These are phyloP conservation scores for Laburnicola sp. DNA, from an alignment of 2,329 filamentous ascomycete genomes.

Conservation along the genomic window DNA sequence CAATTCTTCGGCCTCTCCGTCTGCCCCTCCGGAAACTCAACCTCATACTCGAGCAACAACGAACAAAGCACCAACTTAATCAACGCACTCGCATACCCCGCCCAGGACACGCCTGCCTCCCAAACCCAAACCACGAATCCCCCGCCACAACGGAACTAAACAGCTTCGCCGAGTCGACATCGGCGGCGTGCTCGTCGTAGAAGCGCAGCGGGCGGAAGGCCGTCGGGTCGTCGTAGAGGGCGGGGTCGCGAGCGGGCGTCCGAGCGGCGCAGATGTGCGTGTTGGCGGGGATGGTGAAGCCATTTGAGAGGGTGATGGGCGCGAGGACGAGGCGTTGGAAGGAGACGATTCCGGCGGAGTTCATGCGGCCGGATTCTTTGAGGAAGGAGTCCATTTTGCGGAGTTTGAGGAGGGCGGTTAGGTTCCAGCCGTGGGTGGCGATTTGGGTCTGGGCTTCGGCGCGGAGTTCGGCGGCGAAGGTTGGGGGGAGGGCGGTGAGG, in stretches of 20 bases:
- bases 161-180: neutral
- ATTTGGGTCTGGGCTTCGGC: constrained; percentile 5
- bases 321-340: constrained; percentile 10
- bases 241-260: constrained; percentile 12
- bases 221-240: neutral
- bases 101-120: constrained; percentile 20
- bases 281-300: constrained; percentile 16
- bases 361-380: constrained; percentile 19
- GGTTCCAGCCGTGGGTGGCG: constrained; percentile 6
- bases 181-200: constrained; percentile 9
- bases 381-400: constrained; percentile 23
- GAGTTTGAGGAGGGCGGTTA: constrained; percentile 10
- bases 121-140: constrained; percentile 16
- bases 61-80: constrained; percentile 21
- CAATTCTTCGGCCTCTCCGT: constrained; percentile 1
- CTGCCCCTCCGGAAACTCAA: constrained; percentile 12
- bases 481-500: constrained; percentile 12
- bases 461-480: constrained; percentile 11
- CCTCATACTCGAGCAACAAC: constrained; percentile 18
- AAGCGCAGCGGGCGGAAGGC: constrained; percentile 5
- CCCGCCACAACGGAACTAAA: neutral
- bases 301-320: constrained; percentile 17
- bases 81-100: constrained; percentile 20
- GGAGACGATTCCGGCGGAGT: constrained; percentile 20
- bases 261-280: constrained; percentile 12